Evolutionary conservation across 1,284 basidiomycete species (phyloP), one percentile per base, ranked within the genome.

Genomic region (Porodaedalea pini): DNA sequence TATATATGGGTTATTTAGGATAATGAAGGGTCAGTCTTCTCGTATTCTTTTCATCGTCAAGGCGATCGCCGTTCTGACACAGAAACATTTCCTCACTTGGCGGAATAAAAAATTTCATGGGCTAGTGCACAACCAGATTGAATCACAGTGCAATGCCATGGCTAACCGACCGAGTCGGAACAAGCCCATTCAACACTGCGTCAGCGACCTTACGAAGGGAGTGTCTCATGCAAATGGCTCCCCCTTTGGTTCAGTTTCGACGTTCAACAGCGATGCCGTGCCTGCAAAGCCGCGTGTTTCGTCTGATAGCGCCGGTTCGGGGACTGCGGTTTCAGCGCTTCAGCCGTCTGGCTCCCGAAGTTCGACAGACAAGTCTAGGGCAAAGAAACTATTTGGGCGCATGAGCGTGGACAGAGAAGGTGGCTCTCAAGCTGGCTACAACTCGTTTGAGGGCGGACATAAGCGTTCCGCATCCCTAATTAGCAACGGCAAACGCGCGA

Each of bases 1-100:
- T 51, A 82, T 94, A 54, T 95, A 92, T 71, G 80, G 81, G 23
- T 77, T 90, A 62, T 94, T 94, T 74, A 91, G 86, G 73, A 77
- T 79, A n/a, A 90, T 94, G 88, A 82, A 88, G 74, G 88, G 93
- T 92, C 59, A 61, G 76, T 67, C 23, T 40, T 21, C 17, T 5
- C 32, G 7, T 19, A 31, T 51, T 19, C n/a, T 43, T 34, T n/a
- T 36, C n/a, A 27, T 54, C 48, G 52, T 54, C 41, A 36, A 47
- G 44, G 45, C 29, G 43, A 57, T 36, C 11, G 15, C 4, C n/a
- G 23, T 40, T 31, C 37, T 32, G 32, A 29, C 48, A 40, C 47
- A 31, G 27, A 51, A 37, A 43, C 23, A 15, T 51, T 21, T 29
- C 31, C 29, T 53, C 50, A n/a, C 37, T 48, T 21, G 37, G 25